These are phyloP conservation scores for Mortierella sp. DNA, from an alignment of 371 early-diverging fungal genomes.

Conservation along the genomic window DNA sequence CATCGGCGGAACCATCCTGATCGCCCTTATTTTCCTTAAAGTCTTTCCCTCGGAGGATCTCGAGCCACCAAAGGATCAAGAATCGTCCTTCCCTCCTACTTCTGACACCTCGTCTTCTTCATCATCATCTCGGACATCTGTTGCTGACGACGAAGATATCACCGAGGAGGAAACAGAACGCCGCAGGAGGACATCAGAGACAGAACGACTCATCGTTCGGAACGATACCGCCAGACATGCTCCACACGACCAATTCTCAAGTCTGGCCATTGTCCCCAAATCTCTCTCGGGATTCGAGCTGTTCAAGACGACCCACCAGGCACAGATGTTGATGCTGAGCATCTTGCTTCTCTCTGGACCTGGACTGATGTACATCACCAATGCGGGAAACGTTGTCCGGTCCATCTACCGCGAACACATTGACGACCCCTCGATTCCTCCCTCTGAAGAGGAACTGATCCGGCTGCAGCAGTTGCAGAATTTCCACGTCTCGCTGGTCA, in stretches of 20 bases:
- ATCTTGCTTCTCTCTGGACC: slow-evolving; percentile 55
- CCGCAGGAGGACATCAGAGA: slow-evolving; percentile 26
- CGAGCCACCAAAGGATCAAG: neutral
- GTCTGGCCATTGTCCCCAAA: neutral
- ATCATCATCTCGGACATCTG: neutral
- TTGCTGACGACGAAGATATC: neutral
- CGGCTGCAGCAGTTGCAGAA: slow-evolving; percentile 57
- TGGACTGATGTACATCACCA: slow-evolving; percentile 72
- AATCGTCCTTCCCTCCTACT: neutral
- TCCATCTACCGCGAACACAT: slow-evolving; percentile 42
- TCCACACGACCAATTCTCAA: slow-evolving; percentile 11
- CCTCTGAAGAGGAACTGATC: slow-evolving; percentile 26
- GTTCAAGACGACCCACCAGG: slow-evolving; percentile 42
- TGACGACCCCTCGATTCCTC: slow-evolving; percentile 35
- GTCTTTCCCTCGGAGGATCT: slow-evolving; percentile 19
- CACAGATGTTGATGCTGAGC: slow-evolving; percentile 42
- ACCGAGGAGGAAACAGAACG: slow-evolving; percentile 20
- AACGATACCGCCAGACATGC: neutral
- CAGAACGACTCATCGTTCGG: slow-evolving; percentile 24
- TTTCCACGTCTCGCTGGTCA: slow-evolving; percentile 59
- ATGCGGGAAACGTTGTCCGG: slow-evolving; percentile 58
- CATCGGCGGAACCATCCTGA: slow-evolving; percentile 54
- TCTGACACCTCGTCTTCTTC: neutral
- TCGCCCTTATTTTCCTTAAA: slow-evolving; percentile 39
- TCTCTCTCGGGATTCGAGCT: slow-evolving; percentile 48